Percentiles rank a stretch among this genome's conserved stretches.
Conservation (phyloP, 2,329 filamentous ascomycete species). For the Penicillium sp. region DNA sequence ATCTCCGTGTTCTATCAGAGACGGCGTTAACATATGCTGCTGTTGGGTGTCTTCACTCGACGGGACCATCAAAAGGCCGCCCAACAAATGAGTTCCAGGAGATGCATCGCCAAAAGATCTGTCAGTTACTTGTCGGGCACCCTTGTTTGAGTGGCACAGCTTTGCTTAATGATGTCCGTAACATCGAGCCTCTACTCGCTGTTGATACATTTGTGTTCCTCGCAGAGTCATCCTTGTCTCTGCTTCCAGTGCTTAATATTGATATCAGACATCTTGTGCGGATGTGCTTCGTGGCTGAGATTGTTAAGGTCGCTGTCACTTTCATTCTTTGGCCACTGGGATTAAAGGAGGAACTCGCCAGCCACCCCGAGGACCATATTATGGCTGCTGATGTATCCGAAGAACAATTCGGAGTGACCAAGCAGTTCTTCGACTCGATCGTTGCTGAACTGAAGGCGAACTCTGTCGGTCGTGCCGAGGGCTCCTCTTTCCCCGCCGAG, state of each 20-base stretch:
- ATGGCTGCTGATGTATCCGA: constrained; percentile 30
- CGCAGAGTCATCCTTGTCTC: constrained; percentile 71
- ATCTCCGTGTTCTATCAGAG: constrained; percentile 84
- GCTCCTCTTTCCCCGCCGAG: constrained; percentile 38
- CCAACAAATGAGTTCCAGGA: constrained; percentile 67
- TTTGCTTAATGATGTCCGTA: constrained; percentile 37
- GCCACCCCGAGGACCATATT: constrained; percentile 31
- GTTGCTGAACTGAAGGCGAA: constrained; percentile 39
- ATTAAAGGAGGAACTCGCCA: constrained; percentile 36
- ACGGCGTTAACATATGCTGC: constrained; percentile 83
- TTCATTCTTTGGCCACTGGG: constrained; percentile 47
- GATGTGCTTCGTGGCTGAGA: constrained; percentile 85
- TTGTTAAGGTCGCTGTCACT: constrained; percentile 73
- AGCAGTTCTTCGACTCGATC: constrained; percentile 41
- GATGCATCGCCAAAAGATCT: constrained; percentile 68
- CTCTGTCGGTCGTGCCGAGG: constrained; percentile 36
- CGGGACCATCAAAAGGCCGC: constrained; percentile 55
- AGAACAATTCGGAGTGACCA: constrained; percentile 31
- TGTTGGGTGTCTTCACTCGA: constrained; percentile 66
- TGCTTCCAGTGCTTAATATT: constrained; percentile 66
- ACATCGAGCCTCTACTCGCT: constrained; percentile 42
- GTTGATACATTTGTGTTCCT: constrained; percentile 60
- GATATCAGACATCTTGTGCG: constrained; percentile 78
- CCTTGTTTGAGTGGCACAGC: constrained; percentile 37
- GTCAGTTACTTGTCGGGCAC: constrained; percentile 69